Evolutionary conservation across 306 rosid species (phyloP).

Genomic region (Dryas drummondii): DNA sequence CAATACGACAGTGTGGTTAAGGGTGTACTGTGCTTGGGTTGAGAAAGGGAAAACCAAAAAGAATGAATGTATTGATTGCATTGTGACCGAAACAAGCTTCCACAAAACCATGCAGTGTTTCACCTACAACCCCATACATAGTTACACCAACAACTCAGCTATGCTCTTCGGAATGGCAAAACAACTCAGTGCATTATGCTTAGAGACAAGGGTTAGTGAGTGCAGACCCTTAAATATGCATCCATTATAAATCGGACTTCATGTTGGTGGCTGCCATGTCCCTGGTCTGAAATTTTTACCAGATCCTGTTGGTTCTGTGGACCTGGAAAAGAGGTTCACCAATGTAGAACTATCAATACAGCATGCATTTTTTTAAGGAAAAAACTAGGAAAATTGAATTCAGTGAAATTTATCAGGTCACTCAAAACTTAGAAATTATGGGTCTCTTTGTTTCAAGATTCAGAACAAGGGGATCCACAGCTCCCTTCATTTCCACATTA

Average conservation of each 20-base stretch:
- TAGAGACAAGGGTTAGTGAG: neutral
- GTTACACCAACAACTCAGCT: neutral
- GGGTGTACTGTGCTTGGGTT: neutral
- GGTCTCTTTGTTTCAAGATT: neutral
- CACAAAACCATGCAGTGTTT: neutral
- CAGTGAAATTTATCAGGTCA: neutral
- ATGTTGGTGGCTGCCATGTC: slow-evolving; percentile 95
- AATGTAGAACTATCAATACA: slow-evolving; percentile 4
- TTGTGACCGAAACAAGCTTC: neutral
- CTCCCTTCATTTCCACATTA: neutral
- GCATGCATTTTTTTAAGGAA: neutral
- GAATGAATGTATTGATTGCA: slow-evolving; percentile 1
- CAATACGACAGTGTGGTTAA: neutral
- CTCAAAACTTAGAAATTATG: neutral
- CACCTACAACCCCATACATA: neutral
- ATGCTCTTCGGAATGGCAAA: neutral
- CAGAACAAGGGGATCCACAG: neutral
- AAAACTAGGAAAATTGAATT: neutral
- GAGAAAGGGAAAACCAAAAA: neutral
- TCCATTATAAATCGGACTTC: slow-evolving; percentile 21
- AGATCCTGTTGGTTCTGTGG: slow-evolving; percentile 74
- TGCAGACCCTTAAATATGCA: neutral
- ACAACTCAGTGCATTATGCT: neutral
- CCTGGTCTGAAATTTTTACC: slow-evolving; percentile 75
- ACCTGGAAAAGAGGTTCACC: slow-evolving; percentile 44